A percentile compares a stretch with the other conserved stretches of the same genome.
Conservation (phyloP, 352 stramenopile species). For the Phytopythium kandeliae region DNA sequence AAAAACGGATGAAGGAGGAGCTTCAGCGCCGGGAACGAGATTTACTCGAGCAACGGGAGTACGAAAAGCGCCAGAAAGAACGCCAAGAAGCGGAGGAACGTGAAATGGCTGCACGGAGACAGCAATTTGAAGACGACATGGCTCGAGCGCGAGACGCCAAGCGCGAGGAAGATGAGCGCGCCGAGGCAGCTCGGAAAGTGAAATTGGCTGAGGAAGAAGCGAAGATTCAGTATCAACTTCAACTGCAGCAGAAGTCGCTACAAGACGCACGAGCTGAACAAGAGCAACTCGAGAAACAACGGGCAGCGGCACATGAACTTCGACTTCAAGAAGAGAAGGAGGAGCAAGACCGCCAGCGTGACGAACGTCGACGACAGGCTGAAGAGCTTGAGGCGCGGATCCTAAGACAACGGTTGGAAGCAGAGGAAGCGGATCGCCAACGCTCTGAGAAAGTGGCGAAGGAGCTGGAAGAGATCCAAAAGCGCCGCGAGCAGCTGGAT, state of each 20-base stretch:
- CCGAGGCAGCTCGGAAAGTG: conserved; percentile 17
- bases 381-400: conserved; percentile 17
- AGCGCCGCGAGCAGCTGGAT: conserved; percentile 4
- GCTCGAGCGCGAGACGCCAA: conserved; percentile 22
- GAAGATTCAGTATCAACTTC: conserved; percentile 23
- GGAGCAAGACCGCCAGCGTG: conserved; percentile 7
- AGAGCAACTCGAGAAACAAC: conserved; percentile 14
- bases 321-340: not conserved
- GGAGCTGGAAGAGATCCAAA: conserved; percentile 11
- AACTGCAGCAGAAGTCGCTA: conserved; percentile 23
- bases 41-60: conserved; percentile 42
- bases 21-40: conserved; percentile 38
- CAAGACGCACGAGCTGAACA: conserved; percentile 27
- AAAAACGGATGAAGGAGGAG: conserved; percentile 20
- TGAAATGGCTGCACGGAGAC: conserved; percentile 26
- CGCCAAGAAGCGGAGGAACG: conserved; percentile 30
- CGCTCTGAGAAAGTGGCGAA: conserved; percentile 6
- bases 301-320: conserved; percentile 13
- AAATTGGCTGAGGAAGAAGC: conserved; percentile 26
- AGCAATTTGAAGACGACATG: conserved; percentile 42
- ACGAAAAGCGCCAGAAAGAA: conserved; percentile 30
- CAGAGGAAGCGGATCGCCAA: conserved; percentile 7
- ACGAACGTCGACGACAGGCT: conserved; percentile 13
- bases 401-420: conserved; percentile 13
- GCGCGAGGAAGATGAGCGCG: conserved; percentile 30